Evolutionary conservation across 208 protist species (phyloP).

Genomic region (Trypanosoma avium): DNA sequence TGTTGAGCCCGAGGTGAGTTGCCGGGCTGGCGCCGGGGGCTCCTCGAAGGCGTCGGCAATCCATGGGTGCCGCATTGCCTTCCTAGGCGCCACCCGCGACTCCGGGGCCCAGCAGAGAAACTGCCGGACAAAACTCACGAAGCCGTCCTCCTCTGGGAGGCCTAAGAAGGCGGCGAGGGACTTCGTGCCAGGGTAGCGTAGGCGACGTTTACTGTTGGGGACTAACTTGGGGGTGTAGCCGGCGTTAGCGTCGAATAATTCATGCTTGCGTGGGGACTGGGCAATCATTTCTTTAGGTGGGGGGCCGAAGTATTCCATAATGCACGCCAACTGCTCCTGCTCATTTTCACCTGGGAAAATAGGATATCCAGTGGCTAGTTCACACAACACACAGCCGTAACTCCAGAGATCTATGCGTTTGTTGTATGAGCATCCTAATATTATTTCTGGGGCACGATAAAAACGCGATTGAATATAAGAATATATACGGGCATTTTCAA

Average conservation of each 20-base stretch:
- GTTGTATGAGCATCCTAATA: conserved; percentile 76
- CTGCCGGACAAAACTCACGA: conserved; percentile 66
- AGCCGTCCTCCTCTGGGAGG: conserved; percentile 49
- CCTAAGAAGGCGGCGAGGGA: conserved; percentile 58
- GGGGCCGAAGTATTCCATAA: conserved; percentile 86
- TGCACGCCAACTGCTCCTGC: conserved; percentile 78
- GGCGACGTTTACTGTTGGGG: conserved; percentile 33
- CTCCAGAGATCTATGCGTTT: conserved; percentile 92
- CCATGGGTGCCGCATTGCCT: conserved; percentile 79
- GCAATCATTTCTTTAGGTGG: conserved; percentile 58
- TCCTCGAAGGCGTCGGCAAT: conserved; percentile 51
- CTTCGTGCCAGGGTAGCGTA: conserved; percentile 45
- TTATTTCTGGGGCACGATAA: conserved; percentile 91
- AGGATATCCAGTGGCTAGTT: conserved; percentile 91
- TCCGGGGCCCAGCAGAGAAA: conserved; percentile 75
- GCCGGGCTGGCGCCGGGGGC: neutral
- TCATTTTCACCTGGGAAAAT: conserved; percentile 91
- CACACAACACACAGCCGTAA: conserved; percentile 92
- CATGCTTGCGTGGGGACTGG: conserved; percentile 34
- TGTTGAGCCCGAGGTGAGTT: neutral
- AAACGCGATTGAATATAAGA: conserved; percentile 94
- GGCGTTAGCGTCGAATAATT: conserved; percentile 46
- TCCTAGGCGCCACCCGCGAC: conserved; percentile 45
- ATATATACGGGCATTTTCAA: conserved; percentile 83
- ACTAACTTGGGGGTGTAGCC: conserved; percentile 40